Base-by-base conservation (phyloP, 2,329 filamentous ascomycete genomes). In the Fusarium pseudograminearum region DNA sequence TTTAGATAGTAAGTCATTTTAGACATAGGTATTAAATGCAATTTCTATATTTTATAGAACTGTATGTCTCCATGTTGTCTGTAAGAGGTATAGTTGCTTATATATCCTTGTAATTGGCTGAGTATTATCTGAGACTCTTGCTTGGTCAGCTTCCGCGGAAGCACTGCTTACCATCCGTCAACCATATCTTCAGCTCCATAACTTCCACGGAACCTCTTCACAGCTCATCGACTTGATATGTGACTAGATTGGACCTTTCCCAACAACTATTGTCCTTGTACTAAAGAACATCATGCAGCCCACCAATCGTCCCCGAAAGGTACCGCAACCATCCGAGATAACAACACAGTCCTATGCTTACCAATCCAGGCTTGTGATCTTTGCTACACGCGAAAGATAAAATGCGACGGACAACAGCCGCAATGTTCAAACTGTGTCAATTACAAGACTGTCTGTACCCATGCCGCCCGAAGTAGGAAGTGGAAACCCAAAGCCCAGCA, bases 71-170 rank as follows among this genome's bases (percentile, higher is more conserved):
- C 36, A 41, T 10, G 4, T 3, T 16, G 20, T 20, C 36, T 40
- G n/a, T 3, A 40, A 40, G 11, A 6, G n/a, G 36, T 2, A 46
- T 40, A 22, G 47, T 11, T 33, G 24, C n/a, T 16, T 4, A 5
- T 0, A n/a, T n/a, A 7, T n/a, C 5, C 3, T 10, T 2, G 18
- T 5, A 5, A 52, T 52, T 52, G 48, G 48, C 4, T 9, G 4
- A 2, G 15, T 3, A 10, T 30, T 30, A 30, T 28, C 24, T 41
- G 33, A 22, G 6, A 40, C 8, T 22, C 14, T 2, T 31, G 57
- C 28, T 62, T 62, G 57, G 56, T 62, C 28, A 62, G 59, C 59
- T 41, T 62, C 59, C 59, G 56, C 40, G 57, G 59, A 62, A 62
- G 59, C 26, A 10, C 26, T 61, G 15, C 22, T n/a, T 22, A 6